Base-by-base conservation (phyloP, 805 yeast species). In the Tetrapisispora phaffii region DNA sequence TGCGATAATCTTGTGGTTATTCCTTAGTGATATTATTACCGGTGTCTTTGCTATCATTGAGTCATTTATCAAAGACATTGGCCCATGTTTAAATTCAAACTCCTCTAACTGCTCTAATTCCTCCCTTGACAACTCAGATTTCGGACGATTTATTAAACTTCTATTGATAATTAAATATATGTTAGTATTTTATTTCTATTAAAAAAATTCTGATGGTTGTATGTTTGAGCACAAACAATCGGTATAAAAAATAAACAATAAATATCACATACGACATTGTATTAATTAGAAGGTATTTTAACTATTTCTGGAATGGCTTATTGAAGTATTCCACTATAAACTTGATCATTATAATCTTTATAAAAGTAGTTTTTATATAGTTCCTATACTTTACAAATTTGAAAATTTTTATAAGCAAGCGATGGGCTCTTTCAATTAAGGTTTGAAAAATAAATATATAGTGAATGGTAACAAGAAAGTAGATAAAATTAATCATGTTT, bases 1-100 rank as follows among this genome's bases (percentile, higher is more conserved):
- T 1, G 89, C 96, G 26, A 93, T 75, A 34, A 93, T 72, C 65
- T 93, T 93, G 60, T 89, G 96, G 63, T 90, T 89, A 63, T 93
- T 93, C 58, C 99, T 75, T 48, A 95, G 76, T 19, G 96, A 85
- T 48, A 93, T 84, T 47, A 93, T 76, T 4, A 93, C 86, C 22
- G 87, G 86, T 2, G 84, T 74, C 42, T 79, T 80, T 44, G 78
- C 74, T 48, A 79, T 74, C 34, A 87, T 82, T 0, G 97, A 88
- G 39, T 80, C 79, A 53, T 88, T 86, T n/a, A 93, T 74, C 23
- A 93, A 72, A 3, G 90, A 79, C 73, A 93, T 75, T 13, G 99
- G 99, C 0, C 98, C 98, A 65, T 87, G 76, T 47, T 76, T 72
- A 57, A 86, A 85, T 62, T 90, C 97, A 59, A 80, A 87, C 59